A percentile compares a stretch with the other conserved stretches of the same genome.
Conservation (phyloP, 305 asterid genomes). For the Rubia tinctorum region DNA sequence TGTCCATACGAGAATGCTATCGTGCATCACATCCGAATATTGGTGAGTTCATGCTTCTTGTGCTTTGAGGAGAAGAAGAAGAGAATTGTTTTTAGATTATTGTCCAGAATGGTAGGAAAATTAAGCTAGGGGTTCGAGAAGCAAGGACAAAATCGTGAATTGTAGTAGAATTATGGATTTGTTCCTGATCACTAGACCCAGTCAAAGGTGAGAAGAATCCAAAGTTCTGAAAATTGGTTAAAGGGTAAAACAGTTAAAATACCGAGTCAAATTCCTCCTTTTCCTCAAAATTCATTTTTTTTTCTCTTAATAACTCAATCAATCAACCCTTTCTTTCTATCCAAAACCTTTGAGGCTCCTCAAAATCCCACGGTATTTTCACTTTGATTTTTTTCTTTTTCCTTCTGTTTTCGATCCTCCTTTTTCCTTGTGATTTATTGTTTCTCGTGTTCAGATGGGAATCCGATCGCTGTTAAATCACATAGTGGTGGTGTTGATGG, state of each 20-base stretch:
- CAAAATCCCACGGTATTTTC: slow-evolving; percentile 3
- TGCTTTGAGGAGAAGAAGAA: no score
- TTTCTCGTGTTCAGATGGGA: slow-evolving; percentile 10
- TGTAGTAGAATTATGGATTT: no score
- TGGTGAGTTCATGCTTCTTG: no score
- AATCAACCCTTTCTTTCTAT: neutral
- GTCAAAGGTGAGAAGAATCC: neutral
- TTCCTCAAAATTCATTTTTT: neutral
- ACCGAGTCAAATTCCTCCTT: neutral
- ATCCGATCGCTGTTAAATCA: neutral
- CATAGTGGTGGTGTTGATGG: slow-evolving; percentile 10
- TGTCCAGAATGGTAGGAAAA: no score
- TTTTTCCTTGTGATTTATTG: neutral
- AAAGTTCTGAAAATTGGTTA: neutral
- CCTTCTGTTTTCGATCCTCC: neutral
- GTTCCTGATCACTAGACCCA: neutral
- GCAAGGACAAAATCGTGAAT: no score
- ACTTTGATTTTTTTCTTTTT: neutral
- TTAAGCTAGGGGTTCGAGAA: no score
- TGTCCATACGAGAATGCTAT: no score
- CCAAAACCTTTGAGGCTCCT: neutral
- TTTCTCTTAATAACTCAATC: neutral
- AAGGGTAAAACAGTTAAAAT: neutral
- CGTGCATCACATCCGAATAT: no score
- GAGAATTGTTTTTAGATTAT: no score